Evolutionary conservation across 352 stramenopile species (phyloP), one percentile per base, ranked within the genome.

Genomic region (Globisporangium abappressorium): DNA sequence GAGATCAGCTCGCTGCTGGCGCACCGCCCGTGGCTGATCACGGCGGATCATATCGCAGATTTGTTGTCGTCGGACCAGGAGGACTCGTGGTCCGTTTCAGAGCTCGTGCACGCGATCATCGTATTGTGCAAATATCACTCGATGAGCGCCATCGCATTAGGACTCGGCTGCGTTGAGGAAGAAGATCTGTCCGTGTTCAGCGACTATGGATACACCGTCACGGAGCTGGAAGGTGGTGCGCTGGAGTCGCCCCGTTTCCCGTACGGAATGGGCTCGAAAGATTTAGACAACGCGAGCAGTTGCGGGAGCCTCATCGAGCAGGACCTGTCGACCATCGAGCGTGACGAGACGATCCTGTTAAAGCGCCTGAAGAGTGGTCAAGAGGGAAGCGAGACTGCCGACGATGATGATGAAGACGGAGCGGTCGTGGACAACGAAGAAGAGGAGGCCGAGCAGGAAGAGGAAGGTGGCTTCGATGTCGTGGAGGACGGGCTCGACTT

Each of bases 81-180:
- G 36, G 84, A 91, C 30, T 92, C 87, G 69, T 96, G 88, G 88
- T 96, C 88, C 2, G 85, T 94, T 11, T 90, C 88, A 28, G 88
- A 96, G 72, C 77, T 96, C 18, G 88, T 94, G 38, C 88, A 96
- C 64, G 88, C 88, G 6, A 92, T 95, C 66, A 89, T 94, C 57
- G 84, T 95, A 36, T 68, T 95, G 47, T 94, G 87, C 65, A 84
- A 90, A 66, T 87, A 89, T 30, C 85, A 95, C 67, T 92, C 85
- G 22, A 94, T 93, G 79, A 80, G 80, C 22, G 89, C 83, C 71
- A 92, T 95, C 58, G 80, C 87, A 22, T 79, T 94, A 5, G 85
- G 85, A 0, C 68, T 95, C 15, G 87, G 87, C 14, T 91, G 83
- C 34, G 83, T 78, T 0, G 87, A 95, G 41, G 87, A 95, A 73